phyloP scores from a whole-genome alignment of 2,329 filamentous ascomycete genomes.

The Alternaria sp. region DNA sequence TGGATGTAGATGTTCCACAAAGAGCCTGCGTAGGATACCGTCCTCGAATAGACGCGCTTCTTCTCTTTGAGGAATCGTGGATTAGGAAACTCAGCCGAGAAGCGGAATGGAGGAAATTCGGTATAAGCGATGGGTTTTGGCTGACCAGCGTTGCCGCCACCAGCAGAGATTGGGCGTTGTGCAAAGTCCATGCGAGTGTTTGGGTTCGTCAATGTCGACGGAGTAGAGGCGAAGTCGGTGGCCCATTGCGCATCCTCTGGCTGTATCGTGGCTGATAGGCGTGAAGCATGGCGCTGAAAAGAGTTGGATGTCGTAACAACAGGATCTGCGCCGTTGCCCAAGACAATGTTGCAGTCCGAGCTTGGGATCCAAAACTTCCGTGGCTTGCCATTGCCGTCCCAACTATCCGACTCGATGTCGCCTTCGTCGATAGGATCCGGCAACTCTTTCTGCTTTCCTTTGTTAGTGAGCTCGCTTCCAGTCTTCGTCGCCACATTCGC shows the following conservation, averaged over 20 bases:
- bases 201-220: conserved; percentile 47
- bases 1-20: conserved; percentile 70
- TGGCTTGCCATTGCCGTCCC: conserved; percentile 61
- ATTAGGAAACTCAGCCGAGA: conserved; percentile 64
- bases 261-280: conserved; percentile 59
- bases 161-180: conserved; percentile 42
- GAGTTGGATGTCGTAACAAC: conserved; percentile 56
- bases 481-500: conserved; percentile 22
- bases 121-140: conserved; percentile 56
- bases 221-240: conserved; percentile 59
- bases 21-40: conserved; percentile 65
- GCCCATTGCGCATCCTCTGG: conserved; percentile 63
- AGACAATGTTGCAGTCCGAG: conserved; percentile 62
- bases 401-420: conserved; percentile 56
- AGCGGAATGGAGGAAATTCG: conserved; percentile 64
- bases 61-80: conserved; percentile 63
- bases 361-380: conserved; percentile 65
- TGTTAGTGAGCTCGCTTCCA: conserved; percentile 34
- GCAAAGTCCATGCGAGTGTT: conserved; percentile 39
- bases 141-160: conserved; percentile 44
- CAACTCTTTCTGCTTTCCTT: conserved; percentile 54
- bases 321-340: conserved; percentile 61
- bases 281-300: conserved; percentile 54
- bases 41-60: conserved; percentile 64
- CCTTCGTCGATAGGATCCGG: conserved; percentile 24